phyloP scores from a whole-genome alignment of 495 filamentous ascomycete genomes.

The Staphylotrichum longicolle region DNA sequence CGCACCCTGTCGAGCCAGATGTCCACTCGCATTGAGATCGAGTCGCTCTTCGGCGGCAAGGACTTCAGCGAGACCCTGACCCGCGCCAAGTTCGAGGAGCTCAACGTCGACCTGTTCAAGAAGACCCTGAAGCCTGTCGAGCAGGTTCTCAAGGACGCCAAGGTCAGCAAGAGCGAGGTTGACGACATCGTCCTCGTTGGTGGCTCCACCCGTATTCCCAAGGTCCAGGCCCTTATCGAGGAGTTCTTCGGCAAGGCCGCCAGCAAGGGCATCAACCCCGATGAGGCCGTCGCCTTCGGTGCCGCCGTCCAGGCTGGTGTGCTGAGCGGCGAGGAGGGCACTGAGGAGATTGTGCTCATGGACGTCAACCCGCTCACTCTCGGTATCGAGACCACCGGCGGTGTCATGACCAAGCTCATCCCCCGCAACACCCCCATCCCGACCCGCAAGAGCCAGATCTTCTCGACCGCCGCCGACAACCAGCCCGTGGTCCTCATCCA shows the following conservation, averaged over 20 bases:
- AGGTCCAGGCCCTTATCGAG: conserved; percentile 91
- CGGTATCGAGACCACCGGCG: conserved; percentile 97
- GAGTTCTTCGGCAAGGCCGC: conserved; percentile 98
- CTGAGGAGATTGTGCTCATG: conserved; percentile 81
- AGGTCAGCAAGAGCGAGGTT: conserved; percentile 82
- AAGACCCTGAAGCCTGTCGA: conserved; percentile 98
- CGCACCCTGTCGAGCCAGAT: conserved; percentile 97
- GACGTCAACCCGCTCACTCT: conserved; percentile 98
- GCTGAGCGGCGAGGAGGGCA: conserved; percentile 80
- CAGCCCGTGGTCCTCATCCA: conserved; percentile 97
- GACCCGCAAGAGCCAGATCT: conserved; percentile 95
- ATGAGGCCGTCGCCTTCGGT: conserved; percentile 96
- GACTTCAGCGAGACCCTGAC: conserved; percentile 99
- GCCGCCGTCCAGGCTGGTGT: conserved; percentile 97
- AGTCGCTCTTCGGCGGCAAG: conserved; percentile 93
- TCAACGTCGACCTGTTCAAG: conserved; percentile 98
- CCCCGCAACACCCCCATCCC: conserved; percentile 94
- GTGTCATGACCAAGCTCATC: conserved; percentile 98
- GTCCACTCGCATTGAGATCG: conserved; percentile 97
- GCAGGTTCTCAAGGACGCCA: conserved; percentile 91
- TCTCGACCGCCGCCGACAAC: conserved; percentile 97
- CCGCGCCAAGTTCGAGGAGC: conserved; percentile 98
- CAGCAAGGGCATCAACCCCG: conserved; percentile 97
- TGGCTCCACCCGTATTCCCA: conserved; percentile 95
- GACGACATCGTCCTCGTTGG: conserved; percentile 89